A percentile compares a stretch with the other conserved stretches of the same genome.
These are phyloP conservation scores for Microsporum ferrugineum DNA, from an alignment of 2,329 filamentous ascomycete species.

Conservation along the genomic window DNA sequence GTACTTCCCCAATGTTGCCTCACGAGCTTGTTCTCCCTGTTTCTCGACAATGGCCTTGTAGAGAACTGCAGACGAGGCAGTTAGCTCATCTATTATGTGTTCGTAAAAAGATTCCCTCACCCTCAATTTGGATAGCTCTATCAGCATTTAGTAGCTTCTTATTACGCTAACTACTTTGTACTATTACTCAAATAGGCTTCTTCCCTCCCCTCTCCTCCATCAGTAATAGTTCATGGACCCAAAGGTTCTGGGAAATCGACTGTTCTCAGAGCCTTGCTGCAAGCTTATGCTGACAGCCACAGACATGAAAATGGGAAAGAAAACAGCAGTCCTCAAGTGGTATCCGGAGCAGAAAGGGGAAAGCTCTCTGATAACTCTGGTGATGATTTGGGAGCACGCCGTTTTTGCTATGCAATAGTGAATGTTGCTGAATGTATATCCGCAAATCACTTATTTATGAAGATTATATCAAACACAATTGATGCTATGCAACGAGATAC, in stretches of 20 bases:
- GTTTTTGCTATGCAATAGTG: constrained; percentile 30
- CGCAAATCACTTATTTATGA: constrained; percentile 35
- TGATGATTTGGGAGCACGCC: not conserved
- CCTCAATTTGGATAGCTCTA: not conserved
- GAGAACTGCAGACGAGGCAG: constrained; percentile 32
- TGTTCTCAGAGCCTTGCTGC: constrained; percentile 54
- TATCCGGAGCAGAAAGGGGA: not conserved
- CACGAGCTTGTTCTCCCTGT: constrained; percentile 26
- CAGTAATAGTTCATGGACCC: constrained; percentile 70
- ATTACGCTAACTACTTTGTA: not conserved
- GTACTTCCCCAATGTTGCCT: constrained; percentile 19
- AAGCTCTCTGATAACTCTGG: not conserved
- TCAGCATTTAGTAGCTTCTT: not conserved
- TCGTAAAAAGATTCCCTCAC: constrained; percentile 13
- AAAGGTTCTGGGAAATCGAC: constrained; percentile 78
- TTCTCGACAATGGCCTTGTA: constrained; percentile 34
- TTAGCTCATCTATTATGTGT: constrained; percentile 34
- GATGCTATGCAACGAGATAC: constrained; percentile 21
- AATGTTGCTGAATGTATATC: constrained; percentile 38
- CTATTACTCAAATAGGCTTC: constrained; percentile 19
- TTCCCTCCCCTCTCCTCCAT: constrained; percentile 53
- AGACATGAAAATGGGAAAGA: constrained; percentile 13
- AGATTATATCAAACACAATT: constrained; percentile 33
- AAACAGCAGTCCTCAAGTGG: not conserved
- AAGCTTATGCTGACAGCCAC: constrained; percentile 36